Evolutionary conservation across 1,284 basidiomycete genomes (phyloP).

Genomic region (Tilletiopsis washingtonensis): DNA sequence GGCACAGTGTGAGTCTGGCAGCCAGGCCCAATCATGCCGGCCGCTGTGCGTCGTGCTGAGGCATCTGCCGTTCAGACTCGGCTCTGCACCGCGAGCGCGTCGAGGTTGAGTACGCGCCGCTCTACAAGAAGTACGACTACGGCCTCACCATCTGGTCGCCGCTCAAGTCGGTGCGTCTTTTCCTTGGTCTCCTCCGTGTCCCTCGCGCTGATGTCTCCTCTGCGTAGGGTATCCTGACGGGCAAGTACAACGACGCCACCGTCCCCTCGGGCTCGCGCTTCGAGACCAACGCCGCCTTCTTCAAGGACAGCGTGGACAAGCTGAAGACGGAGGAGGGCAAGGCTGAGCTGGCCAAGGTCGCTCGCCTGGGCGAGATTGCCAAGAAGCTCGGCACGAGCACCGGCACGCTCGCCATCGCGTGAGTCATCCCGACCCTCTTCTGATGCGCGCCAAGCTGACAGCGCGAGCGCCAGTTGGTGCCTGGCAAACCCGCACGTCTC

Average conservation of each 20-base stretch:
- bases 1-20: too few species aligned
- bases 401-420: slow-evolving; percentile 65
- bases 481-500: slow-evolving; percentile 58
- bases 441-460: too few species aligned
- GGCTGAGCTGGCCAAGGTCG: slow-evolving; percentile 58
- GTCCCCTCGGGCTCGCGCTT: slow-evolving; percentile 58
- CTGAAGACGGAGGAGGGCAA: slow-evolving; percentile 54
- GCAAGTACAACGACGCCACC: slow-evolving; percentile 25
- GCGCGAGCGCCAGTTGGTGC: too few species aligned
- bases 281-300: slow-evolving; percentile 53
- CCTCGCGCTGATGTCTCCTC: too few species aligned
- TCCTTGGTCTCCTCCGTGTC: too few species aligned
- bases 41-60: too few species aligned
- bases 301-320: slow-evolving; percentile 50
- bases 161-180: too few species aligned
- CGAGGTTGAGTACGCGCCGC: slow-evolving; percentile 64
- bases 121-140: slow-evolving; percentile 20
- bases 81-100: slow-evolving; percentile 69
- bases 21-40: too few species aligned
- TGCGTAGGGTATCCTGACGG: slow-evolving; percentile 54
- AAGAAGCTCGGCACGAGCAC: slow-evolving; percentile 54
- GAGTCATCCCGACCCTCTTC: too few species aligned
- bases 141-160: slow-evolving; percentile 56
- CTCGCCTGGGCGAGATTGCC: slow-evolving; percentile 60
- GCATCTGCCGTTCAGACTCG: too few species aligned